A percentile compares a stretch with the other conserved stretches of the same genome.
Conservation (phyloP, 768 basidiomycete genomes). For the Cystobasidium tubakii region DNA sequence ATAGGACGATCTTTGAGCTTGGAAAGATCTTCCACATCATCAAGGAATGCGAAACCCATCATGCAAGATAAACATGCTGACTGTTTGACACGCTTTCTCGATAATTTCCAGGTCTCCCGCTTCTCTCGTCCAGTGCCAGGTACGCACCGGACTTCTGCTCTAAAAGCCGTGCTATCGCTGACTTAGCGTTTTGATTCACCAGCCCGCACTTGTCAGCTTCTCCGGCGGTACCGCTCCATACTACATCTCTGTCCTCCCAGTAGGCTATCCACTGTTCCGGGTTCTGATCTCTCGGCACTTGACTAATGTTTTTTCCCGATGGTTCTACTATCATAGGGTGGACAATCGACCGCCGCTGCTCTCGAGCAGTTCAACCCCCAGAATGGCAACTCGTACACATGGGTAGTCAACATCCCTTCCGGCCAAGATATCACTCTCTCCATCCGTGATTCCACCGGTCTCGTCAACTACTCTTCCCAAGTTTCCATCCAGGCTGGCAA, state of each 20-base stretch:
- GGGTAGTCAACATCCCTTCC: constrained; percentile 26
- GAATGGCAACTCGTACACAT: constrained; percentile 29
- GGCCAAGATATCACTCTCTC: constrained; percentile 23
- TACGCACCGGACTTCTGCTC: background rate
- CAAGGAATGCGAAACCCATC: background rate
- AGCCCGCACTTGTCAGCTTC: constrained; percentile 22
- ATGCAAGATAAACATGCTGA: background rate
- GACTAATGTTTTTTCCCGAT: background rate
- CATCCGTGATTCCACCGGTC: constrained; percentile 24
- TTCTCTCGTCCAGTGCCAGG: constrained; percentile 32
- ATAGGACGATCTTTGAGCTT: background rate
- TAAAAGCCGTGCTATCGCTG: background rate
- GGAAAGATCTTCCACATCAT: constrained; percentile 10
- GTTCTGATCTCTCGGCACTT: background rate
- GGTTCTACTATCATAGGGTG: background rate
- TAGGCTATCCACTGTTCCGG: too few species aligned
- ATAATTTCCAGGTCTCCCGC: constrained; percentile 25
- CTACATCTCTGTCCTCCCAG: constrained; percentile 31
- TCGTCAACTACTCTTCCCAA: constrained; percentile 34
- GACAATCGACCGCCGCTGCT: constrained; percentile 25
- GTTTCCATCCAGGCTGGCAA: constrained; percentile 31
- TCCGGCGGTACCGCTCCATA: constrained; percentile 28
- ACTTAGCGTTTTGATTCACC: background rate
- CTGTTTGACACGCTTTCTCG: background rate
- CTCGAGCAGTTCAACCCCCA: constrained; percentile 25